phyloP scores from a whole-genome alignment of 2,329 filamentous ascomycete species.

The Phialophora expanda region DNA sequence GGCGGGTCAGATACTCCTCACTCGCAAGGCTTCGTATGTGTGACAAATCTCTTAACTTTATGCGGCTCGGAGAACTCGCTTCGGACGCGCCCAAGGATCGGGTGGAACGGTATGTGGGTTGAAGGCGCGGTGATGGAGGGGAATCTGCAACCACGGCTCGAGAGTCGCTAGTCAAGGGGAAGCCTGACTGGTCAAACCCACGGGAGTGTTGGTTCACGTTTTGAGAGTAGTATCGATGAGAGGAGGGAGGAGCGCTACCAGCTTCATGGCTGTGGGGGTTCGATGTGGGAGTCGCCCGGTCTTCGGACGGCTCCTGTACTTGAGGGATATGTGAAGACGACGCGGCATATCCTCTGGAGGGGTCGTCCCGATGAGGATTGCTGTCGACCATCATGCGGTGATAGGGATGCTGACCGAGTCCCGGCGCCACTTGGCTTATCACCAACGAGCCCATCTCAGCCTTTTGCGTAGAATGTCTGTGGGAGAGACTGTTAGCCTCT shows the following conservation, averaged over 20 bases:
- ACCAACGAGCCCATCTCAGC: conserved; percentile 67
- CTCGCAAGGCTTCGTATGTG: conserved; percentile 89
- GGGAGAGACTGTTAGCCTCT: conserved; percentile 24
- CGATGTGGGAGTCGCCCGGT: conserved; percentile 25
- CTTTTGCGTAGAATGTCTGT: conserved; percentile 34
- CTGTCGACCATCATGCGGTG: conserved; percentile 65
- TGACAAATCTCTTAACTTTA: conserved; percentile 84
- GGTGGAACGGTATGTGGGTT: conserved; percentile 53
- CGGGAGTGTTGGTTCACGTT: conserved; percentile 37
- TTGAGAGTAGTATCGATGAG: conserved; percentile 26
- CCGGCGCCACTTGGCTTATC: conserved; percentile 72
- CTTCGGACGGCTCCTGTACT: conserved; percentile 19
- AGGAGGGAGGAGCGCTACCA: conserved; percentile 13
- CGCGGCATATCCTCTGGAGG: conserved; percentile 30
- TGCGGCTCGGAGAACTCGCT: conserved; percentile 60
- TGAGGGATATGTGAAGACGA: conserved; percentile 26
- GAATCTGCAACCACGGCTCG: conserved; percentile 44
- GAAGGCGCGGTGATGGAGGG: conserved; percentile 54
- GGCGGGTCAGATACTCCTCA: conserved; percentile 70
- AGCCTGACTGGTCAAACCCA: conserved; percentile 40
- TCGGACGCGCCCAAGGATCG: conserved; percentile 51
- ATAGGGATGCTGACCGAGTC: conserved; percentile 70
- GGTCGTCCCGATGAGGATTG: conserved; percentile 40
- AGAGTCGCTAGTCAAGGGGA: conserved; percentile 42
- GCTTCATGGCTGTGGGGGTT: conserved; percentile 26